These are phyloP conservation scores for Datura wrightii DNA, from an alignment of 257 asterid genomes.

Conservation along the genomic window DNA sequence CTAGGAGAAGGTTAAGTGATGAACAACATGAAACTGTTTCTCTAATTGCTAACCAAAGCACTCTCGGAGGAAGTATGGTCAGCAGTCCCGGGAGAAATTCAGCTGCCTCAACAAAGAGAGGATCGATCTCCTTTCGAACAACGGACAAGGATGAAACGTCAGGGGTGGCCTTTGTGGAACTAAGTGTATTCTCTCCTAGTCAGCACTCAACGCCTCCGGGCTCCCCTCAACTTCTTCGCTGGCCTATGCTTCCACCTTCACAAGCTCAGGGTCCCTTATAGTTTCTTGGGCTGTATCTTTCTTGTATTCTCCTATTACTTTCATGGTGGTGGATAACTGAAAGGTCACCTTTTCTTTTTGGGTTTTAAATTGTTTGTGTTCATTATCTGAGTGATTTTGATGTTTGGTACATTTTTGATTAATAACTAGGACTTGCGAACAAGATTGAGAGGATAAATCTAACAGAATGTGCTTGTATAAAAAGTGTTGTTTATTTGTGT, in stretches of 20 bases:
- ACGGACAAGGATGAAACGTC: slow-evolving; percentile 60
- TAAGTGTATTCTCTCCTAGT: slow-evolving; percentile 73
- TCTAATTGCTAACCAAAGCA: slow-evolving; percentile 70
- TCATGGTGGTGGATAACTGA: slow-evolving; percentile 23
- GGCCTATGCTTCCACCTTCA: slow-evolving; percentile 69
- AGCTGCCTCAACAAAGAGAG: slow-evolving; percentile 54
- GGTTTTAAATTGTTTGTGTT: slow-evolving; percentile 28
- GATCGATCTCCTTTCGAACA: slow-evolving; percentile 68
- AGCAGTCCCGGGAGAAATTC: slow-evolving; percentile 56
- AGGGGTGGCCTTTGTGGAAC: slow-evolving; percentile 78
- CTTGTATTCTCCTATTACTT: slow-evolving; percentile 31
- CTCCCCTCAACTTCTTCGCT: slow-evolving; percentile 71
- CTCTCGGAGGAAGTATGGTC: slow-evolving; percentile 45
- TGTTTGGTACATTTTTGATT: slow-evolving; percentile 24
- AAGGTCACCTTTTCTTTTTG: slow-evolving; percentile 27
- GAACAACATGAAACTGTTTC: slow-evolving; percentile 63
- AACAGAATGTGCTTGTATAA: slow-evolving; percentile 18
- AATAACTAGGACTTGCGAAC: slow-evolving; percentile 28
- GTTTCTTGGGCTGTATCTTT: slow-evolving; percentile 30
- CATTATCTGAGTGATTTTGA: slow-evolving; percentile 17
- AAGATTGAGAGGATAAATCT: slow-evolving; percentile 27
- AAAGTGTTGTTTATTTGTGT: neutral
- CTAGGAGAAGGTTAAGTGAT: slow-evolving; percentile 51
- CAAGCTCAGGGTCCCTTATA: slow-evolving; percentile 42
- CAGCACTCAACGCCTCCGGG: slow-evolving; percentile 69